Conservation (phyloP, 129 eudicot genomes). For the Scalesia atractyloides region DNA sequence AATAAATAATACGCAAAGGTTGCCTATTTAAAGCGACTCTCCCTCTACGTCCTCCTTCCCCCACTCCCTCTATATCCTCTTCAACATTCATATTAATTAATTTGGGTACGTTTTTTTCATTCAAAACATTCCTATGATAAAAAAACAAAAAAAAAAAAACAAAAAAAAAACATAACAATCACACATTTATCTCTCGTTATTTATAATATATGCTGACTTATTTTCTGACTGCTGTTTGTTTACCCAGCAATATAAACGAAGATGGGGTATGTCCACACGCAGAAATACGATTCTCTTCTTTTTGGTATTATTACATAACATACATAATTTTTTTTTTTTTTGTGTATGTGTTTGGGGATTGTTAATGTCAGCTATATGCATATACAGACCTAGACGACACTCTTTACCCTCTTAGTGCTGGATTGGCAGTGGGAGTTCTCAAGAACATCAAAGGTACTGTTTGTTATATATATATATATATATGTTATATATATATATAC, state of each 20-base stretch:
- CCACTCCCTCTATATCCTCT: slow-evolving; percentile 18
- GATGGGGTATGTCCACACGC: slow-evolving; percentile 69
- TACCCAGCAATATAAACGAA: slow-evolving; percentile 18
- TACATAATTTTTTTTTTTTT: neutral
- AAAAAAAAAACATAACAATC: neutral
- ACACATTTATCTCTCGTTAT: no score
- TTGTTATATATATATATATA: no score
- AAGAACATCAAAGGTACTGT: slow-evolving; percentile 80
- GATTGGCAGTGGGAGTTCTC: slow-evolving; percentile 63
- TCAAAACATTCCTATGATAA: no score
- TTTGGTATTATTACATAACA: slow-evolving; percentile 47
- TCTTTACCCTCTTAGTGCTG: slow-evolving; percentile 80
- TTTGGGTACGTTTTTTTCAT: neutral
- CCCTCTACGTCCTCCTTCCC: slow-evolving; percentile 51
- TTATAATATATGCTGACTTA: no score
- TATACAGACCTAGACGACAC: slow-evolving; percentile 87
- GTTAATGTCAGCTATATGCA: neutral
- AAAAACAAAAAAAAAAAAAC: neutral
- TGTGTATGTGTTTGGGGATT: neutral
- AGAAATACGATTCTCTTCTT: slow-evolving; percentile 86
- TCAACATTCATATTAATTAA: slow-evolving; percentile 18
- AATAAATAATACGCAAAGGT: slow-evolving; percentile 4
- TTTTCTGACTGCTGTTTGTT: neutral
- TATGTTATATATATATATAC: neutral
- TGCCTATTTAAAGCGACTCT: slow-evolving; percentile 60